Conservation (phyloP, 768 basidiomycete species). For the Mycena pura region DNA sequence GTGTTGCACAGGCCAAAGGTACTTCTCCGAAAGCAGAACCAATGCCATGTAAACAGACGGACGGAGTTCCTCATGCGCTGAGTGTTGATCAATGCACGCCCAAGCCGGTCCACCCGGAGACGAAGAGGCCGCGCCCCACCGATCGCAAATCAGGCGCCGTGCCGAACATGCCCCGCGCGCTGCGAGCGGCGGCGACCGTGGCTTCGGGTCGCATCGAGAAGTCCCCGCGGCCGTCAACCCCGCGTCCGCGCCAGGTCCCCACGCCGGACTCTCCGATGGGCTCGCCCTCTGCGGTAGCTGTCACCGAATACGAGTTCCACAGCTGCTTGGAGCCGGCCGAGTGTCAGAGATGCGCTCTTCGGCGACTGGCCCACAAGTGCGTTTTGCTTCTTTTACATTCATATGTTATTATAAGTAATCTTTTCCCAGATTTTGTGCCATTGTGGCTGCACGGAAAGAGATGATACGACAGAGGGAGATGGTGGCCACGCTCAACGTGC, state of each 20-base stretch:
- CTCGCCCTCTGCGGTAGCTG: neutral
- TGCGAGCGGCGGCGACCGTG: neutral
- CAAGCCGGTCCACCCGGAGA: too few species aligned
- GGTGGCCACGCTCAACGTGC: too few species aligned
- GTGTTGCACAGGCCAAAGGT: neutral
- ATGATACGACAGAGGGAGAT: neutral
- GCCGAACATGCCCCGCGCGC: neutral
- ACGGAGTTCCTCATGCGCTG: too few species aligned
- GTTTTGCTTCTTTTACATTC: neutral
- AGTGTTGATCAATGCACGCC: too few species aligned
- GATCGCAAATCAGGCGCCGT: neutral
- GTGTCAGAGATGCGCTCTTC: constrained; percentile 11
- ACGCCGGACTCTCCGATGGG: neutral
- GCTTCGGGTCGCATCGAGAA: constrained; percentile 22
- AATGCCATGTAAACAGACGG: too few species aligned
- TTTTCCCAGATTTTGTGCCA: constrained; percentile 14
- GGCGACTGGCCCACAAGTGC: constrained; percentile 14
- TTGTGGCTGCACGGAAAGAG: constrained; percentile 18
- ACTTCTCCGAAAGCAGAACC: too few species aligned
- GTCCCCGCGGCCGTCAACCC: neutral
- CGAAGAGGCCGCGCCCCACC: too few species aligned
- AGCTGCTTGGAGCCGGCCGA: constrained; percentile 9
- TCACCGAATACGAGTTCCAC: neutral
- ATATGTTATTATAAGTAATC: neutral
- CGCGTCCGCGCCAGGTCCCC: neutral